Percentiles rank a stretch among this genome's conserved stretches.
Conservation (phyloP, 176 grass and related monocot genomes). For the Secale cereale region DNA sequence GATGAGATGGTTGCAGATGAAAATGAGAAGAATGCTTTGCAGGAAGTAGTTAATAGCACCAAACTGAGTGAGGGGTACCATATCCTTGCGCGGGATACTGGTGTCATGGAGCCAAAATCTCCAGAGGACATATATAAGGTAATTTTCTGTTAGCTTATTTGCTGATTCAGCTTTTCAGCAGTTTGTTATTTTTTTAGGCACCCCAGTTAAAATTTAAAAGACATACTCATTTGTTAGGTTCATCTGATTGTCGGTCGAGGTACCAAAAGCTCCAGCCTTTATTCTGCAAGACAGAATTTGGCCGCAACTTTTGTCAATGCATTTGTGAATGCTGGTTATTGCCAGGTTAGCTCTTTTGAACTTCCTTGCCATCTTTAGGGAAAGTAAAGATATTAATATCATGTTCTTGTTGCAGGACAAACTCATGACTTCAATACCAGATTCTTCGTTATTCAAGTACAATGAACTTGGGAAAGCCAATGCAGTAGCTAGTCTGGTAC, state of each 20-base stretch:
- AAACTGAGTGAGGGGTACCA: slow-evolving; percentile 63
- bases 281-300: slow-evolving; percentile 96
- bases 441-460: slow-evolving; percentile 75
- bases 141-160: neutral
- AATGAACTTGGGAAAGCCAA: slow-evolving; percentile 71
- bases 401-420: slow-evolving; percentile 74
- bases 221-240: slow-evolving; percentile 34
- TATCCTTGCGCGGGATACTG: slow-evolving; percentile 63
- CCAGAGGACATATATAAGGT: slow-evolving; percentile 81
- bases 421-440: slow-evolving; percentile 76
- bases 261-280: slow-evolving; percentile 68
- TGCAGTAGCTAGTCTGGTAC: slow-evolving; percentile 77
- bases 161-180: neutral
- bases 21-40: slow-evolving; percentile 51
- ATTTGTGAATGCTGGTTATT: slow-evolving; percentile 98
- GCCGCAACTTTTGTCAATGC: slow-evolving; percentile 95
- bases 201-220: neutral
- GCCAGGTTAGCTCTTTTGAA: slow-evolving; percentile 59
- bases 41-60: slow-evolving; percentile 53
- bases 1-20: slow-evolving; percentile 80
- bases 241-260: slow-evolving; percentile 73
- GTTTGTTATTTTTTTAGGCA: neutral
- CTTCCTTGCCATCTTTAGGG: slow-evolving; percentile 18
- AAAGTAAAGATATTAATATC: neutral
- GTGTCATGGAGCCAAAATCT: slow-evolving; percentile 71